Percentiles rank a stretch among this genome's conserved stretches.
These are phyloP conservation scores for Balansia obtecta DNA, from an alignment of 2,329 filamentous ascomycete species.

Conservation along the genomic window DNA sequence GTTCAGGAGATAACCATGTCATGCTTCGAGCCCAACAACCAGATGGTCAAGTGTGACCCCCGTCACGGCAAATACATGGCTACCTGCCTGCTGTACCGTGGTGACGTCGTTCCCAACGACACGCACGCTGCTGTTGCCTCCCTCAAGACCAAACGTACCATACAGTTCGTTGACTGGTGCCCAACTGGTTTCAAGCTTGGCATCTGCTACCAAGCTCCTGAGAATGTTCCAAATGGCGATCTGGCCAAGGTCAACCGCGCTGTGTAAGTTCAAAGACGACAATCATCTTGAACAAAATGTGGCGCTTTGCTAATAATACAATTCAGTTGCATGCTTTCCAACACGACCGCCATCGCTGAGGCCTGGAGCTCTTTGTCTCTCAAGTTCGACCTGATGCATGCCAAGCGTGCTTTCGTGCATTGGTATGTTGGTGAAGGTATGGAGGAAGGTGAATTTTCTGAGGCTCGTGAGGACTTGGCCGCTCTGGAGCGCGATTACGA, in stretches of 20 bases:
- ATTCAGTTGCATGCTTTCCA: slow-evolving; percentile 85
- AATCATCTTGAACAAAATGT: not conserved
- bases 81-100: slow-evolving; percentile 93
- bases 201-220: slow-evolving; percentile 98
- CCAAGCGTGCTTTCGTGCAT: slow-evolving; percentile 99
- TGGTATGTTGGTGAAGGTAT: slow-evolving; percentile 99
- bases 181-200: slow-evolving; percentile 99
- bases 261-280: slow-evolving; percentile 53
- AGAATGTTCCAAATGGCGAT: slow-evolving; percentile 93
- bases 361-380: slow-evolving; percentile 91
- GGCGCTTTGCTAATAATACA: slow-evolving; percentile 12
- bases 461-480: slow-evolving; percentile 96
- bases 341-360: slow-evolving; percentile 97
- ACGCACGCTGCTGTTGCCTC: slow-evolving; percentile 84
- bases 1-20: slow-evolving; percentile 98
- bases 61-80: slow-evolving; percentile 99
- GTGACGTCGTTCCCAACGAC: slow-evolving; percentile 95
- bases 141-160: slow-evolving; percentile 98
- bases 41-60: slow-evolving; percentile 99
- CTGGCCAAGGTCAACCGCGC: slow-evolving; percentile 96
- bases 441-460: slow-evolving; percentile 99
- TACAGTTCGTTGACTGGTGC: slow-evolving; percentile 99
- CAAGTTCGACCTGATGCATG: slow-evolving; percentile 99
- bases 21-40: slow-evolving; percentile 99
- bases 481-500: slow-evolving; percentile 98